Base-by-base conservation (phyloP, 441 rosid genomes). In the Rhodomyrtus psidioides region DNA sequence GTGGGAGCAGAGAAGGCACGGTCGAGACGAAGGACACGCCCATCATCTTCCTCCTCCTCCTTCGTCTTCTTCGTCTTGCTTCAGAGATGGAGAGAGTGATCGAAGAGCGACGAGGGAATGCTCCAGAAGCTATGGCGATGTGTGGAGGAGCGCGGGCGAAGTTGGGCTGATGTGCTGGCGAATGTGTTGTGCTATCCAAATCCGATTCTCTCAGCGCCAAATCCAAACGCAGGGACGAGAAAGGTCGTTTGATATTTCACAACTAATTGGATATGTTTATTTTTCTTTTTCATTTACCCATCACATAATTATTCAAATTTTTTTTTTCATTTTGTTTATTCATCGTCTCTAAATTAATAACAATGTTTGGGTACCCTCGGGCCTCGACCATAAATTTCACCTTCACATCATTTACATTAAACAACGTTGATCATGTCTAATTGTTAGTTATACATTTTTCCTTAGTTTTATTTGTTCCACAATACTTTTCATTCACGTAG, bases 21-120 rank as follows among this genome's bases (percentile, higher is more conserved):
- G 93, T 91, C n/a, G 97, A 92, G 87, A 91, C 90, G 89, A 92
- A 94, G 82, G 94, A 92, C 17, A 90, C 92, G 53, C 92, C 91
- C 91, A 85, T 90, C 74, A 83, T 56, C 53, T 0, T 55, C 54
- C 9, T 24, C 82, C 26, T 34, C 49, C 81, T 28, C 42, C 74
- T 28, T 8, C 12, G 42, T 10, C 76, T 19, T 34, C 79, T 70
- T 70, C 79, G 49, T 44, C 79, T 39, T 21, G 79, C 49, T 70
- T 70, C 51, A 24, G 49, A 39, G 76, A 5, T 5, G 46, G 76
- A 34, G 26, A 56, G 59, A 15, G 5, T 0, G 59, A 56, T 4
- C n/a, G 57, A 55, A 1, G 57, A 21, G 34, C 1, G 21, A 26
- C 10, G 65, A 59, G 19, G 26, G 26, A 65, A 65, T 19, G 76